These are phyloP conservation scores for Tricholomella constricta DNA, from an alignment of 768 basidiomycete genomes.

Conservation along the genomic window DNA sequence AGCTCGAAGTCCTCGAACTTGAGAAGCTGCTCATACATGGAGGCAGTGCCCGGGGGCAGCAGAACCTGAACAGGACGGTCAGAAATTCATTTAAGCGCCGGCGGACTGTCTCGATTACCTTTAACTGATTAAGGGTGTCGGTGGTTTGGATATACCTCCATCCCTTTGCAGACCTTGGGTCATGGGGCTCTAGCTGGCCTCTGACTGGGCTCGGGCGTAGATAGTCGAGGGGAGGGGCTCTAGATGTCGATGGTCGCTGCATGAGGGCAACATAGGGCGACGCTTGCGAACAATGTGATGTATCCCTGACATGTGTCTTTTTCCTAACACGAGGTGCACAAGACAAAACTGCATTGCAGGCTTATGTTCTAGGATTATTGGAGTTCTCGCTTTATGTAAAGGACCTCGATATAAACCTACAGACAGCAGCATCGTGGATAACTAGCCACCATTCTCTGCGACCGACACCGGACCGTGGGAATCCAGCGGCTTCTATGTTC, in stretches of 20 bases:
- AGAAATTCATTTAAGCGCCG: constrained; percentile 4
- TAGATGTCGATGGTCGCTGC: constrained; percentile 14
- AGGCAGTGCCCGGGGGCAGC: constrained; percentile 65
- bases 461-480: constrained; percentile 10
- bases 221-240: constrained; percentile 46
- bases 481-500: constrained; percentile 6
- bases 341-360: background rate
- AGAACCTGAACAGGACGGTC: constrained; percentile 51
- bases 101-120: constrained; percentile 43
- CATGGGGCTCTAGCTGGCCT: constrained; percentile 73
- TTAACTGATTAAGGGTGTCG: constrained; percentile 75
- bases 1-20: constrained; percentile 64
- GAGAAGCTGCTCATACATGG: constrained; percentile 66
- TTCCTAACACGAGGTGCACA: constrained; percentile 12
- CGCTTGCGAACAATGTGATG: constrained; percentile 9
- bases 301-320: constrained; percentile 13
- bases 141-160: constrained; percentile 78
- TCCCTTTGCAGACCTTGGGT: constrained; percentile 53
- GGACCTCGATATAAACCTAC: background rate
- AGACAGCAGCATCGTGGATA: too few species aligned
- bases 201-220: constrained; percentile 66
- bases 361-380: background rate
- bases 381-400: background rate
- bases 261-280: constrained; percentile 10
- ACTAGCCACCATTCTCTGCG: too few species aligned